Percentiles rank a stretch among this genome's conserved stretches.
Evolutionary conservation across 805 yeast species (phyloP).

Genomic region (Hanseniaspora guilliermondii): DNA sequence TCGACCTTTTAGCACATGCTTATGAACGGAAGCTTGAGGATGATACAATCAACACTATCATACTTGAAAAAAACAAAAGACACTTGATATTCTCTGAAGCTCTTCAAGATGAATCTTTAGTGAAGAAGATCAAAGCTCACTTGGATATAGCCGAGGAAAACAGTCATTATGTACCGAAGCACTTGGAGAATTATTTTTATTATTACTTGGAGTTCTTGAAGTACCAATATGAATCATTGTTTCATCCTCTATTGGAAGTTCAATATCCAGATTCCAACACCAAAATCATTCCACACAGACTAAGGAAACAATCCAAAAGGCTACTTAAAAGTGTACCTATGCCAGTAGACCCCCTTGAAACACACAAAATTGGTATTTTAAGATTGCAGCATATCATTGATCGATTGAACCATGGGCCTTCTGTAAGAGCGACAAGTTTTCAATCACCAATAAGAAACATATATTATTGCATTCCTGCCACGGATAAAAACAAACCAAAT

Average conservation of each 20-base stretch:
- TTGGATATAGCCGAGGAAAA: background rate
- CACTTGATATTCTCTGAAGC: background rate
- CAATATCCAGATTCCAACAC: background rate
- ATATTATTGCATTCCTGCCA: background rate
- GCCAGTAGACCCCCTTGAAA: background rate
- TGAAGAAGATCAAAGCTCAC: background rate
- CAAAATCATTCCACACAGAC: background rate
- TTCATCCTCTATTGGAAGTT: background rate
- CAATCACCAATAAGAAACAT: background rate
- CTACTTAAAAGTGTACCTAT: background rate
- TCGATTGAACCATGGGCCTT: constrained; percentile 5
- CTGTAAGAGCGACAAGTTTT: background rate
- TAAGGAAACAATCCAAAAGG: background rate
- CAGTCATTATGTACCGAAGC: background rate
- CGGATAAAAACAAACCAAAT: background rate
- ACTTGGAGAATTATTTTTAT: background rate
- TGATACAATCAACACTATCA: background rate
- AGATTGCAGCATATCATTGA: background rate
- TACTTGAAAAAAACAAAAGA: constrained; percentile 5
- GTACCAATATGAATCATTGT: background rate
- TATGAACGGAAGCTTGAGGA: background rate
- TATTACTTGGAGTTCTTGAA: background rate
- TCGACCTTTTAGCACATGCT: background rate
- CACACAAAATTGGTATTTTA: constrained; percentile 2
- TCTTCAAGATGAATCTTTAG: background rate